Conservation (phyloP, 768 basidiomycete genomes). For the Tricholomella constricta region DNA sequence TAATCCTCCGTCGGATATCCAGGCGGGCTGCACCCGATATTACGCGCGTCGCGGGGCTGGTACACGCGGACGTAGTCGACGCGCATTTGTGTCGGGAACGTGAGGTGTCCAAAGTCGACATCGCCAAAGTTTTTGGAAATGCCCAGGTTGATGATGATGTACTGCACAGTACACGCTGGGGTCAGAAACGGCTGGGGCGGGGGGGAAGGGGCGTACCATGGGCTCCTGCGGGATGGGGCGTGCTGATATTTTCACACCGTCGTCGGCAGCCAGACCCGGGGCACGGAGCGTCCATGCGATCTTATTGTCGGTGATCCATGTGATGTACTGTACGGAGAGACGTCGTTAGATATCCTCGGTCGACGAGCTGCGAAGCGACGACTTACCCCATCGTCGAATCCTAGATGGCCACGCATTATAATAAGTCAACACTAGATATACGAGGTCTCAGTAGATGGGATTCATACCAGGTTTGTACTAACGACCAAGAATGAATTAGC, state of each 20-base stretch:
- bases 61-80: slow-evolving; percentile 68
- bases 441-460: not conserved
- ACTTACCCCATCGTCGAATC: slow-evolving; percentile 67
- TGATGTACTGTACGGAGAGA: slow-evolving; percentile 61
- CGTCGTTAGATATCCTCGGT: not conserved
- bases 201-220: slow-evolving; percentile 54
- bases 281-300: slow-evolving; percentile 75
- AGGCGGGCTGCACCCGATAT: slow-evolving; percentile 73
- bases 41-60: slow-evolving; percentile 59
- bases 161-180: too few species aligned
- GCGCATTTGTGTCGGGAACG: slow-evolving; percentile 61
- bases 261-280: slow-evolving; percentile 66
- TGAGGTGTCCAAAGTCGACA: slow-evolving; percentile 67
- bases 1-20: slow-evolving; percentile 72
- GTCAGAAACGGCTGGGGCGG: too few species aligned
- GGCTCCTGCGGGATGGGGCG: slow-evolving; percentile 82
- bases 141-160: slow-evolving; percentile 81
- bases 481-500: not conserved
- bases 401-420: slow-evolving; percentile 23
- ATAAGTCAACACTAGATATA: not conserved
- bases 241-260: slow-evolving; percentile 56
- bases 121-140: slow-evolving; percentile 78
- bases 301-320: slow-evolving; percentile 76
- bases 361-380: not conserved
- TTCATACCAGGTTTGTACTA: slow-evolving; percentile 45